Base-by-base conservation (phyloP, 148 eudicot genomes). In the Amaranthus hypochondriacus region DNA sequence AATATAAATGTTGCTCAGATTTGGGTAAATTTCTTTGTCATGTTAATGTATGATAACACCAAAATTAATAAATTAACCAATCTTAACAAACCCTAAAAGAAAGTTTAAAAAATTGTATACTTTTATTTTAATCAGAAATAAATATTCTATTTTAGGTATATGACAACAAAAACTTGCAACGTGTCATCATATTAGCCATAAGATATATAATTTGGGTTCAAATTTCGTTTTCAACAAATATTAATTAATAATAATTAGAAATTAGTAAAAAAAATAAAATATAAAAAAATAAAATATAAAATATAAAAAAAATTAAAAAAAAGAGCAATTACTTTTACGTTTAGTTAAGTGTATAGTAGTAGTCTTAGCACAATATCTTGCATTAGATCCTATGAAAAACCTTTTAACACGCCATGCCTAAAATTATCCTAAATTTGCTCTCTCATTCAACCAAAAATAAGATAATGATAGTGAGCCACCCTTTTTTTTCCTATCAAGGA, bases 341-440 rank as follows among this genome's bases (percentile, higher is more conserved):
- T 64, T 39, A 69, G 56, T 56, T 68, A 77, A 62, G 47, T 53
- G 44, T 12, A 50, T 52, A 44, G 50, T 7, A 21, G 56, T 28
- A 65, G 68, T 4, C 2, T 44, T 4, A 56, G 46, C 66, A 55
- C 52, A 72, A 68, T 69, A 83, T 79, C 78, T 71, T 59, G 66
- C 73, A 59, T 65, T 11, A 73, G 85, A 83, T 83, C 81, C 83
- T 48, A 60, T 6, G 56, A 72, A 60, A 76, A 70, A 42, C 71
- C 78, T 83, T 83, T 70, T 48, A 73, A 79, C 85, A 79, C 85
- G 85, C 83, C 43, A 76, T 63, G 73, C 66, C 73, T 53, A 7
- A 48, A 59, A 64, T 56, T 28, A 28, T 64, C 48, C 53, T 15
- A 12, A 15, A 43, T 3, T 75, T 28, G 39, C 55, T 70, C 62